A percentile compares a stretch with the other conserved stretches of the same genome.
Evolutionary conservation across 805 yeast genomes (phyloP).

Genomic region (Myxozyma vanderwaltii): DNA sequence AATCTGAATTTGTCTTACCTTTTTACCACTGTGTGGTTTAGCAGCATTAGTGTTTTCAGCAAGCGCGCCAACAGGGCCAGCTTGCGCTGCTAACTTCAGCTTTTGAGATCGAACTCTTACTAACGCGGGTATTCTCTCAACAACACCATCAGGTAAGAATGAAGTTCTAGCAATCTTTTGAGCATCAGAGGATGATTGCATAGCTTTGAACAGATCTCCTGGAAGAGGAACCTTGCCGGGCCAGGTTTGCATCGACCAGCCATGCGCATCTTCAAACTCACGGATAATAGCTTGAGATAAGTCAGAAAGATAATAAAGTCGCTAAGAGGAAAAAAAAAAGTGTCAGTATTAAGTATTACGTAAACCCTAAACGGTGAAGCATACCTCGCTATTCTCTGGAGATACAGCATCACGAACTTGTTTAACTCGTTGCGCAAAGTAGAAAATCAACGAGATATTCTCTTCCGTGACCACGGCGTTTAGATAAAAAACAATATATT

Average conservation of each 20-base stretch:
- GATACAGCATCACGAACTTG: conserved; percentile 66
- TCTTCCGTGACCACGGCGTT: conserved; percentile 62
- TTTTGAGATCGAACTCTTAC: conserved; percentile 8
- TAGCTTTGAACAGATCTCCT: conserved; percentile 67
- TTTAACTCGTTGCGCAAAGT: conserved; percentile 75
- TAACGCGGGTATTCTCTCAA: conserved; percentile 18
- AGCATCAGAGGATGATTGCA: conserved; percentile 59
- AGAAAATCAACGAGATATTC: conserved; percentile 72
- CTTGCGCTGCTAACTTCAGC: not conserved
- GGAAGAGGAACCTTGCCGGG: conserved; percentile 77
- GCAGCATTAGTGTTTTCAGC: not conserved
- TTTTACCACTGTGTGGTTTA: not conserved
- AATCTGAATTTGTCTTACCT: no score
- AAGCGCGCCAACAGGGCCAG: not conserved
- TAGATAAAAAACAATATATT: conserved; percentile 62
- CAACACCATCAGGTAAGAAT: conserved; percentile 15
- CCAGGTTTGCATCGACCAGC: conserved; percentile 77
- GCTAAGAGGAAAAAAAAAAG: conserved; percentile 25
- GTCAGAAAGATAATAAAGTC: conserved; percentile 70
- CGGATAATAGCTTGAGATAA: conserved; percentile 67
- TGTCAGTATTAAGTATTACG: not conserved
- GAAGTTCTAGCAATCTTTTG: conserved; percentile 43
- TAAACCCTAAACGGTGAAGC: no score
- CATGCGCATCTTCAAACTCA: conserved; percentile 56
- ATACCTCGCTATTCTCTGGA: conserved; percentile 43